Base-by-base conservation (phyloP, 2,329 filamentous ascomycete species). In the Phialophora expanda region DNA sequence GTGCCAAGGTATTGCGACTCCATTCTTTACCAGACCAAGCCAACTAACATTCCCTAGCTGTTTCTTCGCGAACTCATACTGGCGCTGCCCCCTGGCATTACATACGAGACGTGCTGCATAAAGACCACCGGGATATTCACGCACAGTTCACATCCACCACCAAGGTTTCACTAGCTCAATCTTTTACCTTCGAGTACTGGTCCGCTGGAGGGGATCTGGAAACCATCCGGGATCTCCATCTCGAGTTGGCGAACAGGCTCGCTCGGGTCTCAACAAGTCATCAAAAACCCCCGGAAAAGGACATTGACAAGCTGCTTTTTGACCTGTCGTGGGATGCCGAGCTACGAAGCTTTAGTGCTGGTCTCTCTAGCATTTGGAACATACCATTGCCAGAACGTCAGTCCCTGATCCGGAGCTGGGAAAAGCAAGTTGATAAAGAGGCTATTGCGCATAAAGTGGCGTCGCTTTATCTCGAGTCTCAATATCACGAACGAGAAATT, bases 131-230 rank as follows among this genome's bases (percentile, higher is more conserved):
- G 9, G 30, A 61, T 28, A 41, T 70, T 17, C 60, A 71, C 30
- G 61, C 57, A 41, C 70, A 72, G 38, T 66, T 72, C 17, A 58
- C 51, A 4, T 60, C 61, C 3, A 65, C 61, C 24, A 30, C 62
- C 14, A 20, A 53, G 14, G 54, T 60, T 46, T 44, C 32, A 11
- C 28, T 48, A 50, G 69, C 65, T 8, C 67, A 69, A 34, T 58
- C 66, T 9, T 73, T 73, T 54, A 69, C 71, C 1, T 75, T 73
- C 56, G 70, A 73, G 34, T 73, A 71, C 56, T 75, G 73, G 73
- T 69, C 65, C 11, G 64, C 56, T 28, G 73, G 73, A 48, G 72
- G 73, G 17, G 73, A 75, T 56, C 53, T 75, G 12, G 62, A 68
- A 26, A 71, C 70, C 26, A 63, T 74, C 24, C 65, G 70, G 17